Conservation (phyloP, 129 eudicot genomes). For the Arctium lappa region DNA sequence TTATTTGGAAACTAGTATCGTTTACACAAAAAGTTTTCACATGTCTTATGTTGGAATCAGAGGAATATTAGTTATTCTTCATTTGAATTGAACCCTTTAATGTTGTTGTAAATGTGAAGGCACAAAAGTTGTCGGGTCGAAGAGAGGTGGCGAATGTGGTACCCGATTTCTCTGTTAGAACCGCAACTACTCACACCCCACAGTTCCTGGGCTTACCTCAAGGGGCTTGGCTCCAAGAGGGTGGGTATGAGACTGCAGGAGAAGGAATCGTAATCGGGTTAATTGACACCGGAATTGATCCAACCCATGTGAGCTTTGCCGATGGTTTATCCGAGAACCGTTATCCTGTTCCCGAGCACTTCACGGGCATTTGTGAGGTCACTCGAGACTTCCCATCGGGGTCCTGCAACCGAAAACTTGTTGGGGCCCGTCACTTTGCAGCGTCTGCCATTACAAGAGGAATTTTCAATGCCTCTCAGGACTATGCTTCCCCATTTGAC, state of each 20-base stretch:
- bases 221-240: slow-evolving; percentile 94
- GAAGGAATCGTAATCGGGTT: slow-evolving; percentile 95
- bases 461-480: slow-evolving; percentile 88
- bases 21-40: neutral
- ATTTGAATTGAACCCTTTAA: slow-evolving; percentile 5
- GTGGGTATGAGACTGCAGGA: slow-evolving; percentile 83
- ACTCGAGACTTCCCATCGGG: slow-evolving; percentile 95
- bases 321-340: slow-evolving; percentile 49
- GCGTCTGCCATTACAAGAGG: slow-evolving; percentile 98
- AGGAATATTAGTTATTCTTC: neutral
- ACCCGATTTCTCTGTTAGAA: slow-evolving; percentile 79
- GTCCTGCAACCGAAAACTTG: slow-evolving; percentile 91
- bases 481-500: slow-evolving; percentile 93
- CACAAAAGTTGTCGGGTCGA: slow-evolving; percentile 63
- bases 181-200: slow-evolving; percentile 89
- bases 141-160: slow-evolving; percentile 83
- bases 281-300: slow-evolving; percentile 95
- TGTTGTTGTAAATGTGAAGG: slow-evolving; percentile 45
- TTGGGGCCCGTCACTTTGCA: slow-evolving; percentile 99
- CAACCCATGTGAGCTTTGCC: slow-evolving; percentile 82
- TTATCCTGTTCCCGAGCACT: slow-evolving; percentile 80
- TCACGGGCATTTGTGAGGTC: slow-evolving; percentile 90
- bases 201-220: slow-evolving; percentile 92
- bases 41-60: neutral
- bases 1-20: neutral